These are phyloP conservation scores for Bullera alba DNA, from an alignment of 768 basidiomycete genomes.

Conservation along the genomic window DNA sequence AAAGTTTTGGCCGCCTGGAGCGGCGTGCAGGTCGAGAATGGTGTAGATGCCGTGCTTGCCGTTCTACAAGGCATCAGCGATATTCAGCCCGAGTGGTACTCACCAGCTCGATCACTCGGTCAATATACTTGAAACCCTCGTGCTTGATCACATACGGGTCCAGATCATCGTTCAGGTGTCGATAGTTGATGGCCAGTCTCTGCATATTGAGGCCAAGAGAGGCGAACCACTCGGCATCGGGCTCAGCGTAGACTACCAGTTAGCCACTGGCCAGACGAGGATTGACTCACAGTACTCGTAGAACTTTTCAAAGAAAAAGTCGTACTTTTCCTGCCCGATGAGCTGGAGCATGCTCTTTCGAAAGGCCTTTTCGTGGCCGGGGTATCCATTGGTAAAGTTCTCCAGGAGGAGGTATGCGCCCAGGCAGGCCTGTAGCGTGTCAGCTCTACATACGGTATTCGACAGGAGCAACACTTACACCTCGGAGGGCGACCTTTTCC, in stretches of 20 bases:
- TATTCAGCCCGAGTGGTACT: background rate
- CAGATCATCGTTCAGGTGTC: slow-evolving; percentile 55
- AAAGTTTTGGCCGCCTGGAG: slow-evolving; percentile 47
- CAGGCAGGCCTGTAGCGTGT: too few relatives aligned
- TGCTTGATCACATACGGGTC: slow-evolving; percentile 68
- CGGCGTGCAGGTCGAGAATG: slow-evolving; percentile 69
- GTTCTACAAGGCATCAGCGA: slow-evolving; percentile 46
- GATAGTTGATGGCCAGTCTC: slow-evolving; percentile 51
- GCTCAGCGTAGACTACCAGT: slow-evolving; percentile 70
- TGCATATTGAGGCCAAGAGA: slow-evolving; percentile 69
- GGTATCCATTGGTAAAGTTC: too few relatives aligned
- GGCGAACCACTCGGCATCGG: slow-evolving; percentile 69
- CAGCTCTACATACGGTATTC: too few relatives aligned
- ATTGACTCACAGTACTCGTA: slow-evolving; percentile 4
- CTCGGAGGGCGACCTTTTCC: too few relatives aligned
- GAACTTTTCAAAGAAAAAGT: slow-evolving; percentile 75
- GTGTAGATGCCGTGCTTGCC: slow-evolving; percentile 65
- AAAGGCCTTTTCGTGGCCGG: slow-evolving; percentile 67
- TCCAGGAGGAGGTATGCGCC: too few relatives aligned
- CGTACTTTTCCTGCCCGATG: slow-evolving; percentile 58
- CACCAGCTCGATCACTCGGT: slow-evolving; percentile 61
- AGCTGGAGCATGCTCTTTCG: slow-evolving; percentile 59
- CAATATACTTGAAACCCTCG: slow-evolving; percentile 70
- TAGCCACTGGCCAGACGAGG: slow-evolving; percentile 53
- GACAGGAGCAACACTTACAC: too few relatives aligned